These are phyloP conservation scores for Pyrenophora teres DNA, from an alignment of 2,329 filamentous ascomycete genomes.

Conservation along the genomic window DNA sequence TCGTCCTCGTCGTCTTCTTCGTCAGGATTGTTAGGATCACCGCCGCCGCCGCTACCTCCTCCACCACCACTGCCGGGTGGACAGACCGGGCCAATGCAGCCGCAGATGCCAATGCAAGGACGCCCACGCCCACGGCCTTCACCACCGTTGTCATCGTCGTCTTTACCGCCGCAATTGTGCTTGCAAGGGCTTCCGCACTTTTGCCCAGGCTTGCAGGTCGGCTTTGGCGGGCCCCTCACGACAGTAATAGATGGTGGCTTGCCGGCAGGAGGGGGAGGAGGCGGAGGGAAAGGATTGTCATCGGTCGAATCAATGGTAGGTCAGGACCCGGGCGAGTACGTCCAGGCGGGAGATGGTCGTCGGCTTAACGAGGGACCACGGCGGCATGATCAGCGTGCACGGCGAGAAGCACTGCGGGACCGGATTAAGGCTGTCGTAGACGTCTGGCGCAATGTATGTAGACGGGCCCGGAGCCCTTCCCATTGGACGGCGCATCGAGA, in stretches of 20 bases:
- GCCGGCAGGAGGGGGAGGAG: not conserved
- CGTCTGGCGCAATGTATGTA: conserved; percentile 2
- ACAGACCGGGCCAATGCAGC: not conserved
- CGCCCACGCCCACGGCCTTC: not conserved
- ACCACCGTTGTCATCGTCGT: not conserved
- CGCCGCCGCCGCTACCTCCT: not conserved
- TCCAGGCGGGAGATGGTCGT: conserved; percentile 6
- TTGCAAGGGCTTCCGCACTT: not conserved
- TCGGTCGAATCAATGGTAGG: conserved; percentile 1
- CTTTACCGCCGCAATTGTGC: not conserved
- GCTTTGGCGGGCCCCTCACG: not conserved
- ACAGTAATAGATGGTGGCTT: not conserved
- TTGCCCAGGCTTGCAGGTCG: conserved; percentile 1
- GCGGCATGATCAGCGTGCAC: conserved; percentile 9
- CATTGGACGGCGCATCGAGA: conserved; percentile 1
- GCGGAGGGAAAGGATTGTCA: not conserved
- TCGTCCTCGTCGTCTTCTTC: not conserved
- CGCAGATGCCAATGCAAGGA: conserved; percentile 1
- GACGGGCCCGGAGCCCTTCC: not conserved
- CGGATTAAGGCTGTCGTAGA: conserved; percentile 3
- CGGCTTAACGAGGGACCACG: conserved; percentile 4
- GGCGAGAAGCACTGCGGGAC: conserved; percentile 3
- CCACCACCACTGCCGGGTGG: not conserved
- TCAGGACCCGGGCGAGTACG: not conserved
- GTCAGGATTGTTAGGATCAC: not conserved